A percentile compares a stretch with the other conserved stretches of the same genome.
Conservation (phyloP, 495 filamentous ascomycete species). For the Thermothielavioides terrestris region DNA sequence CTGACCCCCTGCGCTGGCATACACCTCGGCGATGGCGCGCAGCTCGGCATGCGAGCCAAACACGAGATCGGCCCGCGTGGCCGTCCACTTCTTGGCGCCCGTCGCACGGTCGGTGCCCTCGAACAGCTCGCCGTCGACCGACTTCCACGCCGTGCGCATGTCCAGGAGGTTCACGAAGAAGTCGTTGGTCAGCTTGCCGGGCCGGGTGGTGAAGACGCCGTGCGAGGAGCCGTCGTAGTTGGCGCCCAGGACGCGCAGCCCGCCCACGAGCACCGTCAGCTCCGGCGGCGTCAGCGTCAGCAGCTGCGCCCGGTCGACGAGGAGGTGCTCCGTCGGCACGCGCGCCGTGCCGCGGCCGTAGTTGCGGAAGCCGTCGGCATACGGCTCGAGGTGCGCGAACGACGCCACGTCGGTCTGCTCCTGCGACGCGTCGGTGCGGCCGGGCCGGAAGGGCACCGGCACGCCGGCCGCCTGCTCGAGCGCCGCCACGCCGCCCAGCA, state of each 20-base stretch:
- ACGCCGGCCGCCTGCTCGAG: conserved; percentile 57
- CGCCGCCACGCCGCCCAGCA: conserved; percentile 57
- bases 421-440: conserved; percentile 43
- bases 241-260: conserved; percentile 54
- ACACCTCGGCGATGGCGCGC: conserved; percentile 59
- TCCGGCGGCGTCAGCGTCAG: conserved; percentile 61
- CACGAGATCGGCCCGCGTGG: conserved; percentile 57
- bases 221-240: conserved; percentile 56
- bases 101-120: conserved; percentile 58
- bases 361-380: conserved; percentile 65
- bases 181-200: conserved; percentile 62
- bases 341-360: conserved; percentile 52
- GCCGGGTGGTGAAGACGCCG: conserved; percentile 55
- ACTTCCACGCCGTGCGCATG: conserved; percentile 54
- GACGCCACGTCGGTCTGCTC: conserved; percentile 58
- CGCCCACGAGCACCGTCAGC: conserved; percentile 57
- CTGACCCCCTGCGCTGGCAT: conserved; percentile 44
- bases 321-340: conserved; percentile 53
- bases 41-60: conserved; percentile 65
- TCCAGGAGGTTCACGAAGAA: conserved; percentile 70
- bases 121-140: conserved; percentile 44
- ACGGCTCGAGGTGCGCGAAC: conserved; percentile 52
- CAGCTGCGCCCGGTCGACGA: conserved; percentile 58
- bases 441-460: conserved; percentile 40
- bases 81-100: conserved; percentile 59